Conservation (phyloP, 192 early-diverging fungal species). For the Pilobolus umbonatus region DNA sequence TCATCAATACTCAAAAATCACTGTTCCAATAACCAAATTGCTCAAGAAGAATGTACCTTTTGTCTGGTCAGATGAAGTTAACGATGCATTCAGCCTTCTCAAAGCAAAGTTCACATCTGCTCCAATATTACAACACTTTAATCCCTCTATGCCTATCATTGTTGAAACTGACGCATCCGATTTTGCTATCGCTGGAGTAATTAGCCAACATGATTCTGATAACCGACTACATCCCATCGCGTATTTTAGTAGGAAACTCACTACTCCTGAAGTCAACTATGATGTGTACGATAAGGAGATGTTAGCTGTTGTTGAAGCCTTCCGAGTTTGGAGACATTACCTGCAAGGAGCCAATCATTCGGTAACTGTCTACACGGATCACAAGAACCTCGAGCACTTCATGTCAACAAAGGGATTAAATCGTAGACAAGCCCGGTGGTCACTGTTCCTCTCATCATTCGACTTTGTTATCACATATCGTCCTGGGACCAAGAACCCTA, state of each 20-base stretch:
- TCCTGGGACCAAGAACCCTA: background rate
- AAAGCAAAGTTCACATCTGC: background rate
- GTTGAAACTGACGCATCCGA: background rate
- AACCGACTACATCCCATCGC: background rate
- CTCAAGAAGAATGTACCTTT: background rate
- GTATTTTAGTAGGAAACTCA: background rate
- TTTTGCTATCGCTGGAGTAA: background rate
- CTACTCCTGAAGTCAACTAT: background rate
- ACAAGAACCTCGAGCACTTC: background rate
- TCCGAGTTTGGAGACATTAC: background rate
- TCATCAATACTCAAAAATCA: slow-evolving; percentile 4
- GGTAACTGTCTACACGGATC: background rate
- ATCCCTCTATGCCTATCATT: background rate
- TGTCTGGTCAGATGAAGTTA: background rate
- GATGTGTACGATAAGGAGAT: background rate
- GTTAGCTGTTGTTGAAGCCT: background rate
- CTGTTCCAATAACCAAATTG: slow-evolving; percentile 15
- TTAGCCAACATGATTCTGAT: background rate
- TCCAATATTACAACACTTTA: background rate
- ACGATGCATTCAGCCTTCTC: background rate
- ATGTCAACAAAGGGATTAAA: background rate
- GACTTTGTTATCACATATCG: background rate
- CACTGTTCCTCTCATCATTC: background rate
- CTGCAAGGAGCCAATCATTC: background rate
- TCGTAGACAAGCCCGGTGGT: background rate